Evolutionary conservation across 164 flowering plant genomes (phyloP).

Genomic region (Brasenia schreberi): DNA sequence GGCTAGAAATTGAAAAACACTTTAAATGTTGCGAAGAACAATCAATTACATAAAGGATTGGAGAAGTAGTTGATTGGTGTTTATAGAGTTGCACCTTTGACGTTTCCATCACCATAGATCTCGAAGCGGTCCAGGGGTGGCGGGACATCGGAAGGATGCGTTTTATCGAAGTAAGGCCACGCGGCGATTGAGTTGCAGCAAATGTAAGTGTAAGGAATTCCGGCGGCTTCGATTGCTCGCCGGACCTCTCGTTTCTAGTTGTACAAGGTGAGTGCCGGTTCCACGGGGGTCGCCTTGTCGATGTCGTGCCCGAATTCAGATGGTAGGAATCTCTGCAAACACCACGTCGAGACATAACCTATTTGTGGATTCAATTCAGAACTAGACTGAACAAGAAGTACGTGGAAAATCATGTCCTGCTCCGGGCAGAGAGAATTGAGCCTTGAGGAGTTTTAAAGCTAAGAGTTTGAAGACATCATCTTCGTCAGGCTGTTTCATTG

Average conservation of each 20-base stretch:
- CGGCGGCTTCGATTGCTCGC: constrained; percentile 26
- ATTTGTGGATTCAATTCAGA: background rate
- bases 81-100: constrained; percentile 34
- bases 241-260: constrained; percentile 36
- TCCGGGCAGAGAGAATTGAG: too few species aligned
- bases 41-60: background rate
- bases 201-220: constrained; percentile 48
- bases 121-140: constrained; percentile 57
- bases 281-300: constrained; percentile 56
- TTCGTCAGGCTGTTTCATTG: too few species aligned
- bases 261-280: constrained; percentile 61
- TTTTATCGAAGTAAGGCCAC: constrained; percentile 69
- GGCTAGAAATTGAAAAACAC: constrained; percentile 19
- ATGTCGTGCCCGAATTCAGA: constrained; percentile 76
- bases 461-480: too few species aligned
- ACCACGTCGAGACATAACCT: background rate
- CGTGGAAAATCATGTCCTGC: too few species aligned
- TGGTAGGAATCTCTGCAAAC: constrained; percentile 56
- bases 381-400: too few species aligned
- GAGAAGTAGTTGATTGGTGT: background rate
- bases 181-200: constrained; percentile 73
- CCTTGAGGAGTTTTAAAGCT: too few species aligned
- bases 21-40: too few species aligned
- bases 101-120: constrained; percentile 65
- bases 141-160: constrained; percentile 48